Evolutionary conservation across 306 rosid species (phyloP).

Genomic region (barrel medic (Medicago truncatula)): MtrunA17r5.0-ANR NC_053046.1:25288001-25288500

Average conservation of each 20-base stretch:
- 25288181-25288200: conserved; percentile 42
- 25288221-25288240: conserved; percentile 59
- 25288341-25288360: not conserved
- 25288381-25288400: not conserved
- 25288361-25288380: not conserved
- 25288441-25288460: conserved; percentile 17
- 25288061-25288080: not conserved
- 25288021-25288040: not conserved
- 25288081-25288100: not conserved
- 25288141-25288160: conserved; percentile 1
- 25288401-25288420: conserved; percentile 4
- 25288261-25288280: conserved; percentile 18
- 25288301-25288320: not conserved
- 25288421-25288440: conserved; percentile 10
- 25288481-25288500: conserved; percentile 57
- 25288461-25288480: conserved; percentile 41
- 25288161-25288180: conserved; percentile 61
- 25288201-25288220: conserved; percentile 57
- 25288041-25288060: conserved; percentile 5
- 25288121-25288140: conserved; percentile 31
- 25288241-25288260: conserved; percentile 46
- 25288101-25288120: conserved; percentile 12
- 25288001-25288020: conserved; percentile 29
- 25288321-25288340: not conserved
- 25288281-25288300: not conserved